These are phyloP conservation scores for Dendryphion nanum DNA, from an alignment of 2,329 filamentous ascomycete species.

Conservation along the genomic window DNA sequence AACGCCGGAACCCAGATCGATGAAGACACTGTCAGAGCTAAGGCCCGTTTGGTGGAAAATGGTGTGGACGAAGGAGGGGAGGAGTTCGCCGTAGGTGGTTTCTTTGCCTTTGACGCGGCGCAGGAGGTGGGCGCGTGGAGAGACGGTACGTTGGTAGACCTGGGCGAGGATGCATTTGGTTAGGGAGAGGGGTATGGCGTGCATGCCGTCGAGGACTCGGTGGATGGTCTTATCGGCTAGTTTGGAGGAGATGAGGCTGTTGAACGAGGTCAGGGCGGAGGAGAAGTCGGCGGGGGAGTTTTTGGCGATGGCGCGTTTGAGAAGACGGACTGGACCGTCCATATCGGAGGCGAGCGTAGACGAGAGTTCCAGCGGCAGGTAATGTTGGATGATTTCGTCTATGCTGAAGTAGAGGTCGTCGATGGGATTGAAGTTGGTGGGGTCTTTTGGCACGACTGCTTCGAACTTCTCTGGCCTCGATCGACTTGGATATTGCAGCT, in stretches of 20 bases:
- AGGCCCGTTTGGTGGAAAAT: slow-evolving; percentile 78
- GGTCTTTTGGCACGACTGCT: slow-evolving; percentile 22
- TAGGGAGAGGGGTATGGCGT: slow-evolving; percentile 63
- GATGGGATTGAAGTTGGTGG: slow-evolving; percentile 55
- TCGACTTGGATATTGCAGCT: slow-evolving; percentile 81
- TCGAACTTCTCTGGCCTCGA: slow-evolving; percentile 61
- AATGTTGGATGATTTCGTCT: slow-evolving; percentile 64
- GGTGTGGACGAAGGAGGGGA: slow-evolving; percentile 77
- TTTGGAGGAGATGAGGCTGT: slow-evolving; percentile 64
- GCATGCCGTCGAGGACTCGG: slow-evolving; percentile 67
- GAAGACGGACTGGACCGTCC: slow-evolving; percentile 70
- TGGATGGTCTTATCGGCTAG: slow-evolving; percentile 70
- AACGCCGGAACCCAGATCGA: slow-evolving; percentile 93
- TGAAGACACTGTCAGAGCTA: slow-evolving; percentile 81
- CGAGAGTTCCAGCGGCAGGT: slow-evolving; percentile 70
- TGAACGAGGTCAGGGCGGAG: slow-evolving; percentile 73
- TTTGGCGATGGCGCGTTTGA: slow-evolving; percentile 71
- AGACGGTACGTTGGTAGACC: slow-evolving; percentile 89
- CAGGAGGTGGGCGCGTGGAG: slow-evolving; percentile 79
- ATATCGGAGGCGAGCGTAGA: slow-evolving; percentile 68
- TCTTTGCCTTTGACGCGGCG: slow-evolving; percentile 85
- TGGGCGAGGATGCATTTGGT: slow-evolving; percentile 82
- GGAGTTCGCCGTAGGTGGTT: slow-evolving; percentile 91
- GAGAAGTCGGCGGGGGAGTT: slow-evolving; percentile 69
- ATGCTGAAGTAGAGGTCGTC: slow-evolving; percentile 69